A percentile compares a stretch with the other conserved stretches of the same genome.
Conservation (phyloP, 1,284 basidiomycete genomes). For the Coniophora puteana region DNA sequence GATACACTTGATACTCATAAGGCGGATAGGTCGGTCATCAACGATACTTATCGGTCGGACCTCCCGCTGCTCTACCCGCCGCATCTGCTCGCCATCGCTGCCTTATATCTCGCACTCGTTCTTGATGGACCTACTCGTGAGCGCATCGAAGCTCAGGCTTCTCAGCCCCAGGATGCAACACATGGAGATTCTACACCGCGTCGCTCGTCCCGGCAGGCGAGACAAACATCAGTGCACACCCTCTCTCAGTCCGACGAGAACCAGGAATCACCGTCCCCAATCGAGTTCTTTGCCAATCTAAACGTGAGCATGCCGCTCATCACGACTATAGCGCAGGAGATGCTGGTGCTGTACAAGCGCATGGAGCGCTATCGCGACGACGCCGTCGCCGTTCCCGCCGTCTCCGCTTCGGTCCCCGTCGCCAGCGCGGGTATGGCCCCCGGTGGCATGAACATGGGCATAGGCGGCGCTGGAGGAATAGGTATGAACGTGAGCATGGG, state of each 20-base stretch:
- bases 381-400: constrained; percentile 28
- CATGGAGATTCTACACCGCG: constrained; percentile 33
- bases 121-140: constrained; percentile 54
- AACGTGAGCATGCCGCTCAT: constrained; percentile 83
- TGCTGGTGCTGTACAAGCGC: constrained; percentile 83
- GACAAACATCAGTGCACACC: constrained; percentile 18
- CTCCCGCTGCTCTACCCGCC: constrained; percentile 91
- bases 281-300: constrained; percentile 82
- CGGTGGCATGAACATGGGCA: too few species aligned
- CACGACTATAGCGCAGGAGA: constrained; percentile 88
- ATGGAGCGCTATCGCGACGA: constrained; percentile 83
- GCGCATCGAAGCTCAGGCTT: constrained; percentile 29
- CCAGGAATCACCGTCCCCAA: constrained; percentile 26
- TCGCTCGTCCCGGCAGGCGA: constrained; percentile 48
- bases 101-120: constrained; percentile 83
- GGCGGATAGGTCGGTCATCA: constrained; percentile 97
- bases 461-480: too few species aligned
- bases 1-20: neutral
- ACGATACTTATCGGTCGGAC: constrained; percentile 93
- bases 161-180: constrained; percentile 11
- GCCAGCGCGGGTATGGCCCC: constrained; percentile 20
- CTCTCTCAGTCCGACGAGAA: constrained; percentile 15
- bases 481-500: too few species aligned
- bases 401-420: too few species aligned
- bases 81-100: constrained; percentile 89